These are phyloP conservation scores for Coemansia sp. DNA, from an alignment of 192 early-diverging fungal genomes.

Conservation along the genomic window DNA sequence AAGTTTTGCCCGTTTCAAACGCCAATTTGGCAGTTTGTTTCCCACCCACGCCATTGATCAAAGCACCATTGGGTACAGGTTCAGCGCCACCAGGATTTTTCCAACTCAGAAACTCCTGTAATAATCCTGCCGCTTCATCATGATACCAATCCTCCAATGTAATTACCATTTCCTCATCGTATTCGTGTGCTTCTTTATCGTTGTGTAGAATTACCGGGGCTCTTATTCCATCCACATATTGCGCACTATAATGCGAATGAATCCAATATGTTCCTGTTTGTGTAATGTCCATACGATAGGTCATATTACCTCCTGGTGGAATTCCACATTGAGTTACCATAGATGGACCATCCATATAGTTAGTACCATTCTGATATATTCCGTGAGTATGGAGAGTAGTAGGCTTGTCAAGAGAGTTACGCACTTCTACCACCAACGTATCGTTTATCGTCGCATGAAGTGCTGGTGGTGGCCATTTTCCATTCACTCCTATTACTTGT, in stretches of 20 bases:
- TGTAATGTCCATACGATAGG: slow-evolving; percentile 64
- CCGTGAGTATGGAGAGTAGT: slow-evolving; percentile 78
- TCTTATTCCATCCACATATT: slow-evolving; percentile 82
- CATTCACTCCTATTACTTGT: slow-evolving; percentile 70
- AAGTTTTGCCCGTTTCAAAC: slow-evolving; percentile 76
- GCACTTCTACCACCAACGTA: slow-evolving; percentile 45
- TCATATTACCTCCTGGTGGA: slow-evolving; percentile 63
- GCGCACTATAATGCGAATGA: slow-evolving; percentile 67
- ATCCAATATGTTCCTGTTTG: slow-evolving; percentile 88
- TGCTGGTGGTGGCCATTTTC: slow-evolving; percentile 60
- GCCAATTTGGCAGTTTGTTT: slow-evolving; percentile 36
- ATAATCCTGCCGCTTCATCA: slow-evolving; percentile 56
- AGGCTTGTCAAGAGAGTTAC: slow-evolving; percentile 60
- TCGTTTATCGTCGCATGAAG: slow-evolving; percentile 38
- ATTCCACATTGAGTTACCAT: slow-evolving; percentile 78
- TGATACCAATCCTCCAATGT: slow-evolving; percentile 76
- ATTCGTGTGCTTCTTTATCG: slow-evolving; percentile 57
- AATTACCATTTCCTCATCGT: slow-evolving; percentile 69
- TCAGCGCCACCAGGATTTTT: slow-evolving; percentile 65
- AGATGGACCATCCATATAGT: slow-evolving; percentile 69
- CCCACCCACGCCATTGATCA: slow-evolving; percentile 62
- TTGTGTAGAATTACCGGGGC: slow-evolving; percentile 70
- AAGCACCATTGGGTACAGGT: slow-evolving; percentile 64
- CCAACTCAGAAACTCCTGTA: slow-evolving; percentile 62
- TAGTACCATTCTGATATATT: slow-evolving; percentile 71